Evolutionary conservation across 1,139 yeast species (phyloP), one percentile per base, ranked within the genome.

Genomic region (Williopsis jadinii): DNA sequence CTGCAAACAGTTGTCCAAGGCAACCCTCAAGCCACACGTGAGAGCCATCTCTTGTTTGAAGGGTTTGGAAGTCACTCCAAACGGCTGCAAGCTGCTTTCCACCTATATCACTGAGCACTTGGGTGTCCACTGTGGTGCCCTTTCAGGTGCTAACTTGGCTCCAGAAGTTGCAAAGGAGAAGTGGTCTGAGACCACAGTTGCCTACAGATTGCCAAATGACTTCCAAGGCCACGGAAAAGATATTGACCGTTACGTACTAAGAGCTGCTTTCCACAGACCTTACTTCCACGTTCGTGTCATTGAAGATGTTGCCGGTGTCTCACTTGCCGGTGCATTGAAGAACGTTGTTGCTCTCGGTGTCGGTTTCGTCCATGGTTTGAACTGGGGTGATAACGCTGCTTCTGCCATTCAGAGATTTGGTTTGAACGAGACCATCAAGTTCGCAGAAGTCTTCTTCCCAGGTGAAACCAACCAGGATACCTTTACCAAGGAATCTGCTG

Each of bases 311-410:
- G 84, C 85, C 28, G 95, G 95, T 59, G 88, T 84, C 40, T 82
- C 94, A 5, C 73, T 86, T 47, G 92, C 94, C 35, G 96, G 95
- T 56, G 95, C 95, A 4, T 74, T 86, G 61, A 86, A 86, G 68
- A 86, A 86, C 62, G 85, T 86, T 38, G 85, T 86, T 52, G 95
- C 95, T 41, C 71, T 84, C 58, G 87, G 92, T 46, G 95, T 87
- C 38, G 95, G 95, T 42, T 82, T 86, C 58, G 95, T 86, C 46
- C 94, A 84, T 64, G 95, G 95, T 53, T 74, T 81, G 48, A 94
- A 90, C 45, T 86, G 95, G 95, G 95, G 95, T 62, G 95, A 85
- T 64, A 86, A 86, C 58, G 95, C 95, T 51, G 86, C 85, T 68
- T 80, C 95, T 42, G 95, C 95, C 33, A 76, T 86, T 55, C 87